Evolutionary conservation across 2,329 filamentous ascomycete species (phyloP).

Genomic region (Colletotrichum magnum): DNA sequence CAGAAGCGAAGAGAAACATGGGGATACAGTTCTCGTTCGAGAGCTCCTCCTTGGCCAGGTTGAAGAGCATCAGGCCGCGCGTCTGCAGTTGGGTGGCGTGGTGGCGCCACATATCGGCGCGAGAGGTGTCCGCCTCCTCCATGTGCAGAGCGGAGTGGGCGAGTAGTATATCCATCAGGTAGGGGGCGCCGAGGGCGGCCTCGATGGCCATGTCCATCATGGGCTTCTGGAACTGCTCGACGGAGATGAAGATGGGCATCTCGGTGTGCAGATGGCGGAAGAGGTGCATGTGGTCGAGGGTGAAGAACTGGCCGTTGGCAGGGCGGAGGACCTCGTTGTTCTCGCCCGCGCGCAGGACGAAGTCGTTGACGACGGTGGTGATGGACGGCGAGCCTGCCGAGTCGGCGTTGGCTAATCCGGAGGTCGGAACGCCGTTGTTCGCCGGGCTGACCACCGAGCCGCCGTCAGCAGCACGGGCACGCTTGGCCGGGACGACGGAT

Average conservation of each 20-base stretch:
- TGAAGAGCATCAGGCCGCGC: constrained; percentile 49
- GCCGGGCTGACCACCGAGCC: constrained; percentile 6
- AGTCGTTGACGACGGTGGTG: constrained; percentile 28
- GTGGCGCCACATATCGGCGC: constrained; percentile 44
- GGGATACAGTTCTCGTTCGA: constrained; percentile 52
- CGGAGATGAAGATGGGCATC: constrained; percentile 44
- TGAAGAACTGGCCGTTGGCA: constrained; percentile 47
- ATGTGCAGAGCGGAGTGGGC: constrained; percentile 56
- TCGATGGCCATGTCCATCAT: constrained; percentile 51
- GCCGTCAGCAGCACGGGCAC: constrained; percentile 12
- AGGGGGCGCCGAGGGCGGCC: constrained; percentile 50
- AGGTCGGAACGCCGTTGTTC: background rate
- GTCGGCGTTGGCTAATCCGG: background rate
- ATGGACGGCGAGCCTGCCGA: constrained; percentile 22
- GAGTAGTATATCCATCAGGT: constrained; percentile 55
- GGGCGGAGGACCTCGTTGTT: constrained; percentile 15
- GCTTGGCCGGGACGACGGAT: constrained; percentile 17
- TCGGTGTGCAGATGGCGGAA: constrained; percentile 51
- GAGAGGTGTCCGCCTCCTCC: constrained; percentile 42
- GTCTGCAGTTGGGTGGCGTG: constrained; percentile 50
- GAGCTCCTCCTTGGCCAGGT: constrained; percentile 43
- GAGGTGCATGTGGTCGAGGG: constrained; percentile 56
- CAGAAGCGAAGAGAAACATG: constrained; percentile 60
- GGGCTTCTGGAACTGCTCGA: constrained; percentile 37
- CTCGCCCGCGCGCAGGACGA: constrained; percentile 21